Conservation (phyloP, 257 asterid species). For the Echites panduratus region DNA sequence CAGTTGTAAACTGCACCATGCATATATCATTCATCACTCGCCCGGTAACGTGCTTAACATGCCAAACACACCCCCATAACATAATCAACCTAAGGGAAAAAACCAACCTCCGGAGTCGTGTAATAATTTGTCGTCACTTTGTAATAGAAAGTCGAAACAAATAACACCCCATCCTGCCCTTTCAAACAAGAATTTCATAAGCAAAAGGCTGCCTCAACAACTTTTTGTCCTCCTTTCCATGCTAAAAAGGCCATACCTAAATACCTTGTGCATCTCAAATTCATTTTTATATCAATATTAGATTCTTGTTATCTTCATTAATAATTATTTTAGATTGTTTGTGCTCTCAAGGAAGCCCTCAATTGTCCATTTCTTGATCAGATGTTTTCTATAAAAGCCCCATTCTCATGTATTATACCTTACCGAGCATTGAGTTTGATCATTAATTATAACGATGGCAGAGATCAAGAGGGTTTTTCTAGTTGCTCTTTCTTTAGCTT, state of each 20-base stretch:
- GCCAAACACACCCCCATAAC: no score
- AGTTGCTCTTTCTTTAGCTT: constrained; percentile 35
- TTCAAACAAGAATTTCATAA: neutral
- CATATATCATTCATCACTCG: no score
- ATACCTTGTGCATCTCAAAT: neutral
- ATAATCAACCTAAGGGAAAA: no score
- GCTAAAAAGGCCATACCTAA: neutral
- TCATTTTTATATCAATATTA: neutral
- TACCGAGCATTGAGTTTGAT: constrained; percentile 8
- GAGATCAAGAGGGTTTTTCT: constrained; percentile 27
- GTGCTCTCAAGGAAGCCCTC: constrained; percentile 14
- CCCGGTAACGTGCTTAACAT: no score
- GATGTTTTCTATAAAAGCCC: constrained; percentile 42
- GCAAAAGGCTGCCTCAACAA: neutral
- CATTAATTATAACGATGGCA: neutral
- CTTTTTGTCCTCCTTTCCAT: neutral
- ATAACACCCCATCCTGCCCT: neutral
- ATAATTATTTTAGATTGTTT: constrained; percentile 10
- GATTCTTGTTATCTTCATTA: neutral
- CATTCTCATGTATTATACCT: constrained; percentile 10
- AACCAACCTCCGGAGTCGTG: no score
- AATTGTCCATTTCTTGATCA: constrained; percentile 1
- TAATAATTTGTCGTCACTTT: no score
- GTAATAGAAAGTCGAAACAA: no score
- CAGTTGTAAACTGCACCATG: no score